Evolutionary conservation across 441 rosid genomes (phyloP), one percentile per base, ranked within the genome.

Genomic region (Metrosideros polymorpha): DNA sequence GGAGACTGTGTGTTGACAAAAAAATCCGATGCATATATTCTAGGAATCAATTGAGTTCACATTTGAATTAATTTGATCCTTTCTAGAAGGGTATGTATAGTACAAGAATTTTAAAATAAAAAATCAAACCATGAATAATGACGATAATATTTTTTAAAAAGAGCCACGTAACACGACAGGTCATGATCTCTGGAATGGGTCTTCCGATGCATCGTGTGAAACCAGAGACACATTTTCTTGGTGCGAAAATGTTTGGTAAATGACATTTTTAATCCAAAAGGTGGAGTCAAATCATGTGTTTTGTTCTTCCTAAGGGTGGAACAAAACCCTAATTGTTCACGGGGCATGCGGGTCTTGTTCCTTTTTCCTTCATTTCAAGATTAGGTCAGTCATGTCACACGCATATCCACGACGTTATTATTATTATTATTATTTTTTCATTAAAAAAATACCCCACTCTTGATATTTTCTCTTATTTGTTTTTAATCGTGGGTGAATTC

Each of bases 21-120:
- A 39, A 22, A 39, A 71, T 6, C 7, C 4, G 8, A 71, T 71
- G 0, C 27, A 0, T 1, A 35, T 39, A 39, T 71, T 71, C 0
- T 1, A 0, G 0, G 9, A 22, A 5, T 12, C n/a, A 39, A 39
- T 39, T 25, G 12, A 22, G 45, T n/a, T 39, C 3, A 2, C 0
- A 2, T 71, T 39, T 71, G 47, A 71, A 39, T 71, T 39, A 3
- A 71, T 10, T 39, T 1, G 47, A 71, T 71, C 9, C 79, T 39
- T 71, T 71, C 27, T 22, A 12, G 49, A 39, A 39, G 3, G 49
- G 17, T 15, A 39, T 71, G 79, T 24, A 22, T 3, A 3, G 15
- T 1, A 12, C 2, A 22, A 10, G 13, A n/a, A 71, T 22, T n/a
- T n/a, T n/a, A n/a, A n/a, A 8, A 22, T 35, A 4, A 71, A 71